A percentile compares a stretch with the other conserved stretches of the same genome.
Conservation (phyloP, 805 yeast genomes). For the Ogataea philodendri region DNA sequence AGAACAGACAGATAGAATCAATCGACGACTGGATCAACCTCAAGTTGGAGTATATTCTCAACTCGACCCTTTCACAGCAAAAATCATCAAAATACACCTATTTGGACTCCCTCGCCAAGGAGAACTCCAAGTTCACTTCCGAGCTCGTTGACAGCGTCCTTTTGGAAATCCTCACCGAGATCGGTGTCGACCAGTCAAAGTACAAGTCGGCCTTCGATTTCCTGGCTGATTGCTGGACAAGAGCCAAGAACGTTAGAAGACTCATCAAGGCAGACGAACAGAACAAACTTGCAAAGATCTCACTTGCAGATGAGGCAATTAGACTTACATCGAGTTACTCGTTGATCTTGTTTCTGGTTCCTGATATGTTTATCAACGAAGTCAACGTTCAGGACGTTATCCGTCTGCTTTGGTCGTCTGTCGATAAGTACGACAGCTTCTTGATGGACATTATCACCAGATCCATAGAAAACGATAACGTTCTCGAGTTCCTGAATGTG, state of each 20-base stretch:
- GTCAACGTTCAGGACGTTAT: conserved; percentile 34
- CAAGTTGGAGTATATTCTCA: conserved; percentile 39
- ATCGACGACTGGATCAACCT: conserved; percentile 42
- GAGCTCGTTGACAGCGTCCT: conserved; percentile 49
- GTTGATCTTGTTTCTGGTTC: conserved; percentile 63
- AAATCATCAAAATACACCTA: conserved; percentile 22
- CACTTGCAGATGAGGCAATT: conserved; percentile 47
- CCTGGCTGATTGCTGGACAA: conserved; percentile 44
- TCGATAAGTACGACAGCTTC: conserved; percentile 39
- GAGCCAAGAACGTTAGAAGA: conserved; percentile 42
- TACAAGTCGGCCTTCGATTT: conserved; percentile 43
- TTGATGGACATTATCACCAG: conserved; percentile 54
- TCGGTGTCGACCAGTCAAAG: conserved; percentile 39
- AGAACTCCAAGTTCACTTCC: conserved; percentile 25
- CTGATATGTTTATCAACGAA: conserved; percentile 54
- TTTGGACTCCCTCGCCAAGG: conserved; percentile 28
- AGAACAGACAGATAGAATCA: conserved; percentile 4
- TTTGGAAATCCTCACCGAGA: conserved; percentile 55
- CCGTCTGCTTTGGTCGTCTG: conserved; percentile 26
- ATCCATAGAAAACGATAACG: conserved; percentile 64
- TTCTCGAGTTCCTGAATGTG: conserved; percentile 56
- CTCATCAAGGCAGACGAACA: conserved; percentile 42
- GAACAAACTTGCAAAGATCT: conserved; percentile 36
- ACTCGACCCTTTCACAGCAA: conserved; percentile 33
- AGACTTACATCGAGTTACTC: conserved; percentile 60